A percentile compares a stretch with the other conserved stretches of the same genome.
phyloP scores from a whole-genome alignment of 2,329 filamentous ascomycete genomes.

The Aspergillus ustus region DNA sequence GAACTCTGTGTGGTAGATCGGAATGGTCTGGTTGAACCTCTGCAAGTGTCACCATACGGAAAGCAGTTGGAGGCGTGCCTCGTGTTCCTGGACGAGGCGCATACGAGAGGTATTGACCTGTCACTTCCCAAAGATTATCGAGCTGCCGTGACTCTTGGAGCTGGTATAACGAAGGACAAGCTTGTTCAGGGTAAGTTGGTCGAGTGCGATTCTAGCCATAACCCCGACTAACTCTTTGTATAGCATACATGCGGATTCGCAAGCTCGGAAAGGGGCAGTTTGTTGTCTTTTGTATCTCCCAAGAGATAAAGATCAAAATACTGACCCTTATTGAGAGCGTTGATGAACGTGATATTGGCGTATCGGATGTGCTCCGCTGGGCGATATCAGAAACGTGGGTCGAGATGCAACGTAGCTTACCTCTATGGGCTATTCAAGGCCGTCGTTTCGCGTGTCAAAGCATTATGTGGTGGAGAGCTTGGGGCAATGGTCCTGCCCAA shows the following conservation, averaged over 20 bases:
- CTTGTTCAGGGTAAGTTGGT: slow-evolving; percentile 65
- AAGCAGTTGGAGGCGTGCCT: slow-evolving; percentile 63
- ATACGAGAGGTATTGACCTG: slow-evolving; percentile 70
- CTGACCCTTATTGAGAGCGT: slow-evolving; percentile 19
- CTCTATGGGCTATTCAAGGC: slow-evolving; percentile 55
- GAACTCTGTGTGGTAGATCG: slow-evolving; percentile 37
- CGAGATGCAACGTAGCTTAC: slow-evolving; percentile 55
- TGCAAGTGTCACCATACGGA: slow-evolving; percentile 64
- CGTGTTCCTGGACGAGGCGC: slow-evolving; percentile 69
- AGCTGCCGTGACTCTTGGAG: slow-evolving; percentile 70
- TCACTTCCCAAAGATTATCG: slow-evolving; percentile 62
- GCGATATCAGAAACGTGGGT: slow-evolving; percentile 61
- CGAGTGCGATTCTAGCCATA: background rate
- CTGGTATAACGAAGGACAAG: slow-evolving; percentile 68
- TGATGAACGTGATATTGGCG: slow-evolving; percentile 41
- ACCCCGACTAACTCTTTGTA: background rate
- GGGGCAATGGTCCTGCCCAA: background rate
- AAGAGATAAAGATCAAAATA: slow-evolving; percentile 65
- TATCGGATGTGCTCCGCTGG: slow-evolving; percentile 64
- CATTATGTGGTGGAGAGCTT: background rate
- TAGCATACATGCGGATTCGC: slow-evolving; percentile 71
- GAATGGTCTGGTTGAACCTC: slow-evolving; percentile 27
- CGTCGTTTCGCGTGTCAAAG: background rate
- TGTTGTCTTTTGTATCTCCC: slow-evolving; percentile 63
- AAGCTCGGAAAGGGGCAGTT: slow-evolving; percentile 70